These are phyloP conservation scores for Ceratocystis albifundus DNA, from an alignment of 2,329 filamentous ascomycete genomes.

Conservation along the genomic window DNA sequence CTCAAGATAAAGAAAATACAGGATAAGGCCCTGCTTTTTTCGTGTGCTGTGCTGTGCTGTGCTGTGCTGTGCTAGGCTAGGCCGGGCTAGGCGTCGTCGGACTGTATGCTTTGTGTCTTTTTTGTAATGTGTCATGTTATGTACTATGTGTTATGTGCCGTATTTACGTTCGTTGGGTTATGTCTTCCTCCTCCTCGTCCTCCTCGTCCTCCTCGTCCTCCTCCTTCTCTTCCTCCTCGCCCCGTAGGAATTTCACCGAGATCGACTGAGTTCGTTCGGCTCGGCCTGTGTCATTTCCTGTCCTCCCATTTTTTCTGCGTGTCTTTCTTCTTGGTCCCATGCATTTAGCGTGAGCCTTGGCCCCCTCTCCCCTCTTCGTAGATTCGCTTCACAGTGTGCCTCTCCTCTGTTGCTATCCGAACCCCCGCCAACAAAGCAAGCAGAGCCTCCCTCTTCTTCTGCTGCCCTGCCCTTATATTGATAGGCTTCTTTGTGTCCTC, in stretches of 20 bases:
- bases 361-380: neutral
- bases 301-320: neutral
- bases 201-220: neutral
- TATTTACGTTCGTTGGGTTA: neutral
- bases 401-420: neutral
- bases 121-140: neutral
- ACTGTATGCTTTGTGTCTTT: neutral
- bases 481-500: neutral
- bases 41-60: neutral
- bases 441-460: neutral
- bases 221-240: neutral
- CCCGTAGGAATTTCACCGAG: conserved; percentile 5
- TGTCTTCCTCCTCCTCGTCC: neutral
- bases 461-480: no score
- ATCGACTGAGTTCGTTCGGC: neutral
- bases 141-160: neutral
- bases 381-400: neutral
- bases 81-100: neutral
- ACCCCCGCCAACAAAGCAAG: neutral
- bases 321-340: neutral
- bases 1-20: conserved; percentile 7
- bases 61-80: neutral
- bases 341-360: conserved; percentile 2
- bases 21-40: conserved; percentile 7
- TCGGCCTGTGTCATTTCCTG: neutral